These are phyloP conservation scores for Phanerodontia chrysosporium DNA, from an alignment of 768 basidiomycete species.

Conservation along the genomic window DNA sequence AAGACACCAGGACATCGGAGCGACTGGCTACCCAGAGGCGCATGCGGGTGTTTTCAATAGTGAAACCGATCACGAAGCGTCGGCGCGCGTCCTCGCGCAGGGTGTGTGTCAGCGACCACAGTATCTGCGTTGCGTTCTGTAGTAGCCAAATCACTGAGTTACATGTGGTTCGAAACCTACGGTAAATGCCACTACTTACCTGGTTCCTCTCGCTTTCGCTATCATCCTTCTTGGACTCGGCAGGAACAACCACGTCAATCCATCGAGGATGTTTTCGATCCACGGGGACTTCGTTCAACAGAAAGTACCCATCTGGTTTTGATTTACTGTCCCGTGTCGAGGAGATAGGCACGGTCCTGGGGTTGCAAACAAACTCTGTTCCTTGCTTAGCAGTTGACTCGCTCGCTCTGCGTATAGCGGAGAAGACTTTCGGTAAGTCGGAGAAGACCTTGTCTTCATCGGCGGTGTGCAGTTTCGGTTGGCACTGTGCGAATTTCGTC, in stretches of 20 bases:
- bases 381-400: neutral
- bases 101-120: constrained; percentile 22
- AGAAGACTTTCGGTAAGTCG: neutral
- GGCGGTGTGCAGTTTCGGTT: neutral
- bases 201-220: neutral
- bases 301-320: neutral
- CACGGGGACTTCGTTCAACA: neutral
- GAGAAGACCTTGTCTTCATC: neutral
- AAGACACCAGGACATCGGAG: constrained; percentile 16
- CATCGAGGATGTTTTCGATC: neutral
- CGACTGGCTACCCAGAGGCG: constrained; percentile 28
- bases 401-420: neutral
- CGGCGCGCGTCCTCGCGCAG: constrained; percentile 25
- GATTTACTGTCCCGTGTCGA: neutral
- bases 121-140: constrained; percentile 15
- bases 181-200: too few relatives aligned
- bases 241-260: neutral
- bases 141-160: neutral
- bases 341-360: neutral
- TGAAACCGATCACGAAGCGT: constrained; percentile 25
- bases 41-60: constrained; percentile 20
- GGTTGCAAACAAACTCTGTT: neutral
- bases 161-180: too few relatives aligned
- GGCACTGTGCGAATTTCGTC: neutral
- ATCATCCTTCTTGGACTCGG: neutral